Conservation (phyloP, 768 basidiomycete species). For the Termitomyces sp. region DNA sequence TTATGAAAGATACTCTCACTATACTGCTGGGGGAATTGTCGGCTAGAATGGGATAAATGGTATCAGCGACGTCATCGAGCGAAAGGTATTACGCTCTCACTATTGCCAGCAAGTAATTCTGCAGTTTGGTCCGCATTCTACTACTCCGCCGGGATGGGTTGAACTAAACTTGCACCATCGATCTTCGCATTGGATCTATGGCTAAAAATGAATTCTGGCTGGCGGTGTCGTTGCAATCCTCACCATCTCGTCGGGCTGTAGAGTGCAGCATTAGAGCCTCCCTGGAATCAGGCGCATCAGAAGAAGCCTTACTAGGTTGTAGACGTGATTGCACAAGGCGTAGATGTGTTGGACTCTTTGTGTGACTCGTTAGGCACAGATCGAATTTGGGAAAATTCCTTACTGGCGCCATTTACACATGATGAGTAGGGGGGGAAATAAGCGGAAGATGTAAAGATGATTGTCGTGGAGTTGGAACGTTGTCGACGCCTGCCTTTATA, state of each 20-base stretch:
- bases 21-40: conserved; percentile 68
- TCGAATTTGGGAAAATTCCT: conserved; percentile 15
- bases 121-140: conserved; percentile 57
- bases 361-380: conserved; percentile 14
- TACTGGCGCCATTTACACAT: conserved; percentile 81
- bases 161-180: conserved; percentile 69
- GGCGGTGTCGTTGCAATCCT: not conserved
- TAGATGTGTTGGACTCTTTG: conserved; percentile 64
- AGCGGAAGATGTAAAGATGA: conserved; percentile 16
- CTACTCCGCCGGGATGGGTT: conserved; percentile 40
- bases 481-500: conserved; percentile 10
- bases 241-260: conserved; percentile 61
- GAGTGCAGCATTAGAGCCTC: conserved; percentile 5
- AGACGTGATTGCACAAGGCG: conserved; percentile 51
- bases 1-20: conserved; percentile 37
- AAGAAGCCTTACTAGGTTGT: conserved; percentile 41
- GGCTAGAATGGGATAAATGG: conserved; percentile 34
- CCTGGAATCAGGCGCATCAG: not conserved
- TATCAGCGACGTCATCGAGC: conserved; percentile 15
- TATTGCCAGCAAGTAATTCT: conserved; percentile 71
- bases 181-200: conserved; percentile 63
- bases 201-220: conserved; percentile 11
- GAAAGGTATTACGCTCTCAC: conserved; percentile 37
- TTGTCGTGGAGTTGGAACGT: conserved; percentile 8
- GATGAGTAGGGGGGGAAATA: conserved; percentile 13